Base-by-base conservation (phyloP, 2,329 filamentous ascomycete genomes). In the Xylogone sp. region DNA sequence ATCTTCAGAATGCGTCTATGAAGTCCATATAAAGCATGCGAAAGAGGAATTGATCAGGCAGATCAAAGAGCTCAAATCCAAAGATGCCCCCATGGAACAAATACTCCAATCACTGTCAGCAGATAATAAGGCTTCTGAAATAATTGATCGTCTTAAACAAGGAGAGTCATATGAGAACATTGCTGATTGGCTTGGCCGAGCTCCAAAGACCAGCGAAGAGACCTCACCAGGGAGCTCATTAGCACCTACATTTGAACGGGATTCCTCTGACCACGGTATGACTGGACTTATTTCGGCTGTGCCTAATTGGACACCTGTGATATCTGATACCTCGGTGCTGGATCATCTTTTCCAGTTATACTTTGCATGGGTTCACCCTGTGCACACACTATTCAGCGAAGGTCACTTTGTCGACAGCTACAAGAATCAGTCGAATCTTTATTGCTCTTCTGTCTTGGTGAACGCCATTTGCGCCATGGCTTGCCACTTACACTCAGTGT, bases 341-440 rank as follows among this genome's bases (percentile, higher is more conserved):
- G 53, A 67, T 21, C 66, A 68, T 47, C 51, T 68, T 1, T 62
- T 68, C 45, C 56, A 62, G 29, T 53, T 68, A 13, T 68, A 67
- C 47, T 68, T 68, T 52, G 57, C 62, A 13, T 68, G 65, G 65
- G 53, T 68, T 5, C 66, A 68, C 53, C 65, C 66, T 3, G 60
- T 67, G n/a, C 62, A 67, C 48, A 65, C 64, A 19, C 46, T 67
- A 34, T 67, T 68, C 52, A 60, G 56, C 31, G 64, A 67, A 45
- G 58, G 58, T 13, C 57, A 54, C 46, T 68, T 68, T 47, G 55
- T 59, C 9, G 51, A 64, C 8, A 59, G 58, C 48, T 66, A 63
- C 50, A 53, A 50, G 31, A 46, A 31, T n/a, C 49, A 59, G 24
- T 56, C 53, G 8, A 42, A 51, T 1, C 43, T 44, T 3, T 65